Evolutionary conservation across 179 eudicot species (phyloP).

Genomic region (Spinacia oleracea): DNA sequence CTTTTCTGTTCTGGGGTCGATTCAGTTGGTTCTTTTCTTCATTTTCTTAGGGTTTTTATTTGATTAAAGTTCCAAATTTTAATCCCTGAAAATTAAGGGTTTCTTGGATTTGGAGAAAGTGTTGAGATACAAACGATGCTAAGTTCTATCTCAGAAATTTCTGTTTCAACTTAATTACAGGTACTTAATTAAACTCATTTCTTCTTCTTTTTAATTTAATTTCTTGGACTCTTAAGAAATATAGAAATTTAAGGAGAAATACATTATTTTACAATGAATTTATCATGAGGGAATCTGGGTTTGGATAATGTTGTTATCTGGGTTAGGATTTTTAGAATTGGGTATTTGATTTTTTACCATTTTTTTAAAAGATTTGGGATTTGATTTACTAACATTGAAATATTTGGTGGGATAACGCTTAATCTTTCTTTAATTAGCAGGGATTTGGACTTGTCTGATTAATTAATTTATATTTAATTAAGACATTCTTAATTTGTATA

Average conservation of each 20-base stretch:
- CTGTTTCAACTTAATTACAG: slow-evolving; percentile 18
- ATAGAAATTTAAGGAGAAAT: not conserved
- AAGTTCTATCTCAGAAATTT: slow-evolving; percentile 12
- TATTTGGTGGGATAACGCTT: not conserved
- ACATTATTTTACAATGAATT: not conserved
- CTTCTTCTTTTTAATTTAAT: not conserved
- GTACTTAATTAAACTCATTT: slow-evolving; percentile 9
- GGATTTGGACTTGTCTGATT: not conserved
- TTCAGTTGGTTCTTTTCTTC: not conserved
- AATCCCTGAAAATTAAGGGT: not conserved
- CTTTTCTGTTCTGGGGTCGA: not conserved
- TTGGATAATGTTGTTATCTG: not conserved
- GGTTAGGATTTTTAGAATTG: not conserved
- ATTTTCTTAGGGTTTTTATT: not conserved
- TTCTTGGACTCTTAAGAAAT: no score
- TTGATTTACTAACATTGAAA: not conserved
- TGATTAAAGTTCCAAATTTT: not conserved
- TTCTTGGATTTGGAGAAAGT: not conserved
- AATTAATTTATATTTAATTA: not conserved
- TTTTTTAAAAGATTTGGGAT: not conserved
- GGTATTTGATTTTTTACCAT: not conserved
- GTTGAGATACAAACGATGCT: not conserved
- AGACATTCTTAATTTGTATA: not conserved
- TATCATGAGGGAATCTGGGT: not conserved
- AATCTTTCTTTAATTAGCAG: not conserved